Percentiles rank a stretch among this genome's conserved stretches.
These are phyloP conservation scores for Clathrospora elynae DNA, from an alignment of 2,329 filamentous ascomycete genomes.

Conservation along the genomic window DNA sequence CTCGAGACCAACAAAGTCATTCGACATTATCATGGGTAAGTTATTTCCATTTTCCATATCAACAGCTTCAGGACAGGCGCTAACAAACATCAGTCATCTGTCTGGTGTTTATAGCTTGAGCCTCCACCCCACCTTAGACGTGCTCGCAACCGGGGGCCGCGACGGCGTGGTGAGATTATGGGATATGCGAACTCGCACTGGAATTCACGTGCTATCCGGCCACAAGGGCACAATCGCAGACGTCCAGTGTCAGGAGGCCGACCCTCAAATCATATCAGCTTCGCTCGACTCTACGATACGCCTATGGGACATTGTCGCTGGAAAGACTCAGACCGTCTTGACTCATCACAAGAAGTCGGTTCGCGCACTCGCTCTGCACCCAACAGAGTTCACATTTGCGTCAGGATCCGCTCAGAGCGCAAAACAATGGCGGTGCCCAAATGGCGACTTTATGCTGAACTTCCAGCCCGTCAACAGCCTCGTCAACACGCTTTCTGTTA, in stretches of 20 bases:
- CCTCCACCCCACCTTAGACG: constrained; percentile 92
- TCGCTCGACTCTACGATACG: constrained; percentile 71
- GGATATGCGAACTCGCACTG: constrained; percentile 95
- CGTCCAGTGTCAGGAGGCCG: constrained; percentile 90
- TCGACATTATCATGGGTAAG: constrained; percentile 87
- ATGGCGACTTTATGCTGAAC: constrained; percentile 98
- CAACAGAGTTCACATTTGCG: constrained; percentile 94
- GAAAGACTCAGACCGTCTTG: constrained; percentile 92
- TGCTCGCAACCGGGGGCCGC: constrained; percentile 90
- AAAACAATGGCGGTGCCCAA: constrained; percentile 99
- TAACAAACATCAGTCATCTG: no score
- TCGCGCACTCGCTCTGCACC: constrained; percentile 80
- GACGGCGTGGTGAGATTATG: constrained; percentile 95
- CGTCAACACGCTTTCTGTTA: constrained; percentile 91
- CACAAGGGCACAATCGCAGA: constrained; percentile 91
- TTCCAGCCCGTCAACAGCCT: constrained; percentile 96
- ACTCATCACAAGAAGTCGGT: constrained; percentile 99
- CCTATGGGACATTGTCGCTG: constrained; percentile 93
- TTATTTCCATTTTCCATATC: no score
- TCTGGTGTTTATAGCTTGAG: constrained; percentile 93
- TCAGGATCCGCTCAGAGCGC: constrained; percentile 90
- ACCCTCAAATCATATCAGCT: constrained; percentile 92
- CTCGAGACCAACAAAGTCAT: constrained; percentile 96
- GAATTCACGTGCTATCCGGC: constrained; percentile 89
- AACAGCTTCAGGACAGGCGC: no score